A percentile compares a stretch with the other conserved stretches of the same genome.
These are phyloP conservation scores for Saturnispora galanensis DNA, from an alignment of 805 yeast species.

Conservation along the genomic window DNA sequence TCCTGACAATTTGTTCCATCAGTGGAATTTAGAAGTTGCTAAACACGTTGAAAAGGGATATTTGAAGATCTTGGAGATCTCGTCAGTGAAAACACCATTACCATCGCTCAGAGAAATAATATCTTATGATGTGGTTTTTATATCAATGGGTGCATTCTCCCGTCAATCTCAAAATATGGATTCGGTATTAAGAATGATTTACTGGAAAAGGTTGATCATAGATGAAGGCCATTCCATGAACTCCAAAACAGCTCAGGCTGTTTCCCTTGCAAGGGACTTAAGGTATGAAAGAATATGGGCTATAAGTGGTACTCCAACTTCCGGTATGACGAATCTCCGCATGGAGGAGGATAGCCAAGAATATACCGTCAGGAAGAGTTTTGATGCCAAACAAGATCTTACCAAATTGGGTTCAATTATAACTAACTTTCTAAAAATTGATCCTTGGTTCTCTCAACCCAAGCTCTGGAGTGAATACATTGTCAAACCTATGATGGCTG, in stretches of 20 bases:
- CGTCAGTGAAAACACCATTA: slow-evolving; percentile 11
- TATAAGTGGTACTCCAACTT: slow-evolving; percentile 68
- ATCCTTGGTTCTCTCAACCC: slow-evolving; percentile 43
- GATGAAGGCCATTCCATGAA: slow-evolving; percentile 68
- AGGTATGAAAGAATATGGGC: slow-evolving; percentile 60
- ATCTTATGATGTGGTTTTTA: slow-evolving; percentile 42
- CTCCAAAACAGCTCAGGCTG: slow-evolving; percentile 41
- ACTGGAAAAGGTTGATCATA: slow-evolving; percentile 63
- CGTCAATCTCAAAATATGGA: slow-evolving; percentile 27
- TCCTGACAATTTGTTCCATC: slow-evolving; percentile 59
- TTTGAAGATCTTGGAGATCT: slow-evolving; percentile 29
- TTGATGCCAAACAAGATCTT: slow-evolving; percentile 45
- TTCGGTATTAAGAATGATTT: slow-evolving; percentile 33
- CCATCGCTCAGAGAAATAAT: slow-evolving; percentile 30
- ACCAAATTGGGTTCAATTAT: slow-evolving; percentile 42
- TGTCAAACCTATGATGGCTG: slow-evolving; percentile 37
- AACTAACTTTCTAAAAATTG: slow-evolving; percentile 43
- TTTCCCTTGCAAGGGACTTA: slow-evolving; percentile 37
- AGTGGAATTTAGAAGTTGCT: slow-evolving; percentile 50
- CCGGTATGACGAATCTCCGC: slow-evolving; percentile 52
- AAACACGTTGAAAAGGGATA: slow-evolving; percentile 40
- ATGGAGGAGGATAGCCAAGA: slow-evolving; percentile 30
- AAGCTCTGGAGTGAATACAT: slow-evolving; percentile 39
- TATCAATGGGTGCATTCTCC: slow-evolving; percentile 39
- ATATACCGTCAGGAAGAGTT: slow-evolving; percentile 40